Conservation (phyloP, 805 yeast species). For the Saccharomycopsis javanensis region DNA sequence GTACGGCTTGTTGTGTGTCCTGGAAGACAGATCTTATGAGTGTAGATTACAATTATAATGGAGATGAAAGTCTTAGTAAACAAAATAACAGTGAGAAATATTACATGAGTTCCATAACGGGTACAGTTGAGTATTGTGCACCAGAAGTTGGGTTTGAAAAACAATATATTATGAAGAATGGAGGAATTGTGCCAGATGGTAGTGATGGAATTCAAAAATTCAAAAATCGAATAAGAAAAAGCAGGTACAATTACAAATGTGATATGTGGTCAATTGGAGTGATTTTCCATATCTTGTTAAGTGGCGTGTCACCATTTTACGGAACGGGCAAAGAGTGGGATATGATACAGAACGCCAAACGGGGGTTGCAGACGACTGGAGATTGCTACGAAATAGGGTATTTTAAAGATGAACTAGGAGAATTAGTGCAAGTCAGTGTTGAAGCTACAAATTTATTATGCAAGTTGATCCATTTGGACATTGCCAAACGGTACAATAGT, state of each 20-base stretch:
- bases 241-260: slow-evolving; percentile 46
- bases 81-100: slow-evolving; percentile 35
- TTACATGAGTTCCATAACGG: slow-evolving; percentile 46
- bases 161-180: slow-evolving; percentile 23
- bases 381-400: slow-evolving; percentile 34
- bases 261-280: slow-evolving; percentile 67
- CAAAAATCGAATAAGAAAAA: neutral
- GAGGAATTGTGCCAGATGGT: neutral
- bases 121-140: slow-evolving; percentile 64
- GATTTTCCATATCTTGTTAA: slow-evolving; percentile 45
- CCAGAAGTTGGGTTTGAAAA: slow-evolving; percentile 52
- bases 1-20: slow-evolving; percentile 35
- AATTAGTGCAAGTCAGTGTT: slow-evolving; percentile 24
- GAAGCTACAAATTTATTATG: slow-evolving; percentile 39
- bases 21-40: slow-evolving; percentile 13
- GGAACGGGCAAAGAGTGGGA: slow-evolving; percentile 34
- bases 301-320: slow-evolving; percentile 59
- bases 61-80: slow-evolving; percentile 12
- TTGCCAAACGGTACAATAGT: slow-evolving; percentile 30
- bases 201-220: slow-evolving; percentile 2
- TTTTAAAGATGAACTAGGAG: slow-evolving; percentile 36
- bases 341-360: slow-evolving; percentile 21
- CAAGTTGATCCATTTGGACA: slow-evolving; percentile 32
- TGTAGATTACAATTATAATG: neutral
- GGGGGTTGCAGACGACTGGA: slow-evolving; percentile 19